Base-by-base conservation (phyloP, 495 filamentous ascomycete genomes). In the Pyronema omphalodes region DNA sequence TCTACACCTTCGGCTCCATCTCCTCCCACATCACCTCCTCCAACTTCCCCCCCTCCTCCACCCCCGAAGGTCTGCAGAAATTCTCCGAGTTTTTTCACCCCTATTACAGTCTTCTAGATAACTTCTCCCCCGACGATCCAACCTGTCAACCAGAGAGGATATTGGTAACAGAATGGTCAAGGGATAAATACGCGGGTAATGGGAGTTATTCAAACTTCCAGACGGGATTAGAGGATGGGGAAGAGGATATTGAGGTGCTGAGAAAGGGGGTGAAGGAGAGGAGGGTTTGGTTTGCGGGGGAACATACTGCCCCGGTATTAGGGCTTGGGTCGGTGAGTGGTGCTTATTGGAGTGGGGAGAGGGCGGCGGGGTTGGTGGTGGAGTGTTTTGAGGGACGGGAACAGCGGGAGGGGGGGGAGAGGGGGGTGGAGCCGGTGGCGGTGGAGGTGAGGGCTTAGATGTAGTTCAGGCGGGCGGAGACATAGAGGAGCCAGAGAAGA, bases 181-280 rank as follows among this genome's bases (percentile, higher is more conserved):
- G 73, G 39, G 91, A 98, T 63, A 78, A 83, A 0, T 76, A 86
- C 37, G 86, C 88, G 0, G 89, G 91, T 1, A 77, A 85, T 60
- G 91, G 89, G n/a, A 86, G 81, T 39, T 98, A 98, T 63, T 76
- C 72, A 33, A 98, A 93, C 52, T 94, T 95, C 70, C 86, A 84
- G 65, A 71, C 82, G 36, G 89, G 86, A 0, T 61, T 93, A 15
- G 64, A 76, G 56, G 71, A 78, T n/a, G 87, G 78, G 0, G 80
- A 81, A 44, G 64, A 71, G 48, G 89, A 94, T 60, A 79, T 95
- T 37, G 73, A 82, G 63, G 68, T 73, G 1, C 76, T 94, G 71
- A 71, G 88, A 34, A 68, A 74, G 2, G 89, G 88, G 2, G 68
- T 84, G 43, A 73, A 77, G 4, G 77, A 75, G 9, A 72, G 83